Conservation (phyloP, 2,329 filamentous ascomycete genomes). For the Aspergillus sp. region DNA sequence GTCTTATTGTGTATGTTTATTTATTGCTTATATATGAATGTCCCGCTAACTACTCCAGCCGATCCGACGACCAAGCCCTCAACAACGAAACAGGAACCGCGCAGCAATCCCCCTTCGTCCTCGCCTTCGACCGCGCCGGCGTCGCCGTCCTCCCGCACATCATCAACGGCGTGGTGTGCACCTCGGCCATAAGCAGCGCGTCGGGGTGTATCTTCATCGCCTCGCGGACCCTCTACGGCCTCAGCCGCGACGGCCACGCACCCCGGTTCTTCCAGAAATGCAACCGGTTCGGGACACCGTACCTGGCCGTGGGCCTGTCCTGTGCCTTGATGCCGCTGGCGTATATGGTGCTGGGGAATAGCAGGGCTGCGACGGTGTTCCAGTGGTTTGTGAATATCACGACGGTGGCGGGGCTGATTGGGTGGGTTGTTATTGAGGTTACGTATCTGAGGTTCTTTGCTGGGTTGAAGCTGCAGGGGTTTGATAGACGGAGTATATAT, state of each 20-base stretch:
- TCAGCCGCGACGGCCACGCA: not conserved
- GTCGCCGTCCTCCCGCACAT: constrained; percentile 1
- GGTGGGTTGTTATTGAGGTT: not conserved
- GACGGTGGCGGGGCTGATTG: not conserved
- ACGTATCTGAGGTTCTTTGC: not conserved
- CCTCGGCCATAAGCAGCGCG: not conserved
- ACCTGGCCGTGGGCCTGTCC: not conserved
- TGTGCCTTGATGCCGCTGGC: not conserved
- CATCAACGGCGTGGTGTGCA: constrained; percentile 5
- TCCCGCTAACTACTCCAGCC: not conserved
- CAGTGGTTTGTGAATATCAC: not conserved
- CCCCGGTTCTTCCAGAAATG: constrained; percentile 1
- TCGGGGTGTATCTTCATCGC: not conserved
- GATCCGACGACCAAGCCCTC: not conserved
- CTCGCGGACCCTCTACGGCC: constrained; percentile 4
- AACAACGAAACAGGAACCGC: not conserved
- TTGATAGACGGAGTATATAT: not conserved
- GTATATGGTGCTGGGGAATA: not conserved
- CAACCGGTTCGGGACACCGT: not conserved
- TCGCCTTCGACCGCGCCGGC: not conserved
- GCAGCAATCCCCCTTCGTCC: not conserved
- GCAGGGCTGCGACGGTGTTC: not conserved
- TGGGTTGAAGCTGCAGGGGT: not conserved
- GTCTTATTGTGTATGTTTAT: not conserved
- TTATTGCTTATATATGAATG: no score